phyloP scores from a whole-genome alignment of 192 early-diverging fungal species.

The Backusella macrospora region DNA sequence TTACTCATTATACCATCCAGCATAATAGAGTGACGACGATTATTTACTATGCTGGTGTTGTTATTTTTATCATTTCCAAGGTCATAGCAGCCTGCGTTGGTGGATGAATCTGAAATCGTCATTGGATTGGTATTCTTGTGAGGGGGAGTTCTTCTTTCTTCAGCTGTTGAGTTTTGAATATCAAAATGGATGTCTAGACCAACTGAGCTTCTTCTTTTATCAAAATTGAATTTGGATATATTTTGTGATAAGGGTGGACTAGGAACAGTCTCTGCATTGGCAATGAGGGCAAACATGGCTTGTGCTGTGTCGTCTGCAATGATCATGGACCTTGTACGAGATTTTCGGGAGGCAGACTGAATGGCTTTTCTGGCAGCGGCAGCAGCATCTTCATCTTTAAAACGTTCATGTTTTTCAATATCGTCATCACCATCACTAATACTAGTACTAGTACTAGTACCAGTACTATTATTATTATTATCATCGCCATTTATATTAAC shows the following conservation, averaged over 20 bases:
- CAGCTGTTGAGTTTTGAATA: background rate
- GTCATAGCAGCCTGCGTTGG: background rate
- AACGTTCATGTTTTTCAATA: background rate
- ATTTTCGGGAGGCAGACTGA: conserved; percentile 24
- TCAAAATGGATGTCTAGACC: background rate
- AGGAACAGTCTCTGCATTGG: background rate
- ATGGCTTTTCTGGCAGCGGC: conserved; percentile 16
- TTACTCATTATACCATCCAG: background rate
- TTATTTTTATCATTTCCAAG: too few relatives aligned
- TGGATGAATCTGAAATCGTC: background rate
- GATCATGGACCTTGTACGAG: conserved; percentile 17
- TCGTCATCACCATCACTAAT: background rate
- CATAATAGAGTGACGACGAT: background rate
- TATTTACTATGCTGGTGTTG: background rate
- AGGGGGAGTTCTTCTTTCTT: background rate
- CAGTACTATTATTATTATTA: too few relatives aligned
- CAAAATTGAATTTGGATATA: background rate
- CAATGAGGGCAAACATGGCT: conserved; percentile 7
- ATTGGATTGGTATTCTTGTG: background rate
- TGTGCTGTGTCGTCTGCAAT: conserved; percentile 15
- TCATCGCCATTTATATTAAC: background rate
- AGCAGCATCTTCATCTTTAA: conserved; percentile 1
- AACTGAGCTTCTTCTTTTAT: background rate
- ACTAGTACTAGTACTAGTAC: too few relatives aligned
- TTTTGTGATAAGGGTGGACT: too few relatives aligned